Evolutionary conservation across 1,284 basidiomycete genomes (phyloP).

Genomic region (Puccinia polysora): DNA sequence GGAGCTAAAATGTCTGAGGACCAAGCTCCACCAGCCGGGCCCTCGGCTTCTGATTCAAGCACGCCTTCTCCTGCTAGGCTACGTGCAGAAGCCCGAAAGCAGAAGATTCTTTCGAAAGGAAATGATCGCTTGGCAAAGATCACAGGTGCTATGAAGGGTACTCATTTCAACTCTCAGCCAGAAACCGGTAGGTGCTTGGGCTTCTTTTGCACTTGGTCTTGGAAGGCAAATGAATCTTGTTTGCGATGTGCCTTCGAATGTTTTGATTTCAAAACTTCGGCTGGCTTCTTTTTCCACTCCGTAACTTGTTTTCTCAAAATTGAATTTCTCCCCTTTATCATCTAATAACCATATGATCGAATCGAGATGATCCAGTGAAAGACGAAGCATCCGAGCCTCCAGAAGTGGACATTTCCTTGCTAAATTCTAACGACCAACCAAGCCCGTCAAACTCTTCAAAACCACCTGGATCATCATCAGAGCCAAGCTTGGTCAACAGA

Average conservation of each 20-base stretch:
- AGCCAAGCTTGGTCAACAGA: background rate
- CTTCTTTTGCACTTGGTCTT: too few species aligned
- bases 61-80: conserved; percentile 26
- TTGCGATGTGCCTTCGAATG: too few species aligned
- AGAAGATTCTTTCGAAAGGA: conserved; percentile 39
- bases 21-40: too few species aligned
- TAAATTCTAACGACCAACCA: conserved; percentile 9
- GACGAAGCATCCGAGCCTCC: conserved; percentile 20
- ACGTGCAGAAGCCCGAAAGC: conserved; percentile 41
- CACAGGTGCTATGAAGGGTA: conserved; percentile 42
- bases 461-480: conserved; percentile 10
- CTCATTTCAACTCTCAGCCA: conserved; percentile 15
- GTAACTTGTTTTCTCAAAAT: too few species aligned
- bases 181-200: background rate
- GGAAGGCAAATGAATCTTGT: too few species aligned
- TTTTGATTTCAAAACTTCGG: too few species aligned
- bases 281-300: too few species aligned
- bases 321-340: background rate
- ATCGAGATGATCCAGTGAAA: background rate
- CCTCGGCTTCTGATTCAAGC: background rate
- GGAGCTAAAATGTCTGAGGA: too few species aligned
- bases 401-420: conserved; percentile 37
- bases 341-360: background rate
- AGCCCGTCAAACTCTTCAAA: background rate
- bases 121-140: conserved; percentile 43